Evolutionary conservation across 2,329 filamentous ascomycete genomes (phyloP), one percentile per base, ranked within the genome.

Genomic region (Fusarium torulosum): DNA sequence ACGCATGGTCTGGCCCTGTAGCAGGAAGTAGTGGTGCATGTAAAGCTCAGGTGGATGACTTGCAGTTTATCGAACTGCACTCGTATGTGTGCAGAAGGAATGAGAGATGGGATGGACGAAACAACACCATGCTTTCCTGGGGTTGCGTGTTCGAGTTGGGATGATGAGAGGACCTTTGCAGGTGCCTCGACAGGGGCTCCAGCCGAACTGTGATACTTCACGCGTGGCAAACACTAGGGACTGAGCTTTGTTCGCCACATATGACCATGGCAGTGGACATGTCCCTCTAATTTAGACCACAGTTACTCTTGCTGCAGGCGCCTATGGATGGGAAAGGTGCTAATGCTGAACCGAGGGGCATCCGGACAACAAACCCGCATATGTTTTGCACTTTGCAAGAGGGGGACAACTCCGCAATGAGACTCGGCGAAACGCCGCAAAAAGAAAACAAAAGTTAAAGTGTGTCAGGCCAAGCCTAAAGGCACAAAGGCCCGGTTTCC

Each of bases 141-240:
- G 56, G 44, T 55, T 59, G 61, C 17, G 35, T n/a, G n/a, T 42
- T 44, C 33, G 50, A 66, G 63, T 62, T 68, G 59, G 50, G 59
- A 72, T 59, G 68, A 72, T 63, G 44, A 70, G 60, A 72, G 59
- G 58, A 73, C 42, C 47, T 61, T 63, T 66, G 61, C 51, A 56
- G 45, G 53, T 45, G 23, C 50, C 59, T 46, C 51, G 52, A 55
- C 59, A 70, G 63, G 66, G 70, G 56, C 53, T 14, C 20, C 53
- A 49, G 59, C 40, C 54, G 54, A 60, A 51, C 49, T 52, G 54
- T 49, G 20, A 44, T 45, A 59, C 53, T 44, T 55, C 38, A 59
- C 50, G 35, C 49, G 49, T 53, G 45, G 62, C 45, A 38, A 60
- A 35, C 25, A 59, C 50, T 49, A 51, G 42, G 17, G 9, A 7